Evolutionary conservation across 208 protist species (phyloP), one percentile per base, ranked within the genome.

Genomic region (Acanthamoeba castellanii): DNA sequence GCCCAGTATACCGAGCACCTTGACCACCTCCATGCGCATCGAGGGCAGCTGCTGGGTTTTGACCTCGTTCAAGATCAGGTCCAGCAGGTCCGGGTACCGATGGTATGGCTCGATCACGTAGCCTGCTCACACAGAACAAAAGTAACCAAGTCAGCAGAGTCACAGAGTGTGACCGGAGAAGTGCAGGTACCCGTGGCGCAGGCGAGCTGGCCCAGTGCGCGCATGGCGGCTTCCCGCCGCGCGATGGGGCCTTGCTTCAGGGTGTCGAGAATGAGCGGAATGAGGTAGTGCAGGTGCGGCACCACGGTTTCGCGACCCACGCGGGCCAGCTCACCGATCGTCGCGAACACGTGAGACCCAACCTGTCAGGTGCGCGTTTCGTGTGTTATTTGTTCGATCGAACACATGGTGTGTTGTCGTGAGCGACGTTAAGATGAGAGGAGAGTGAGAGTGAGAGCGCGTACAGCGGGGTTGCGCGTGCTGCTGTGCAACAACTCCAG

Each of bases 1-100:
- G 64, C 98, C 98, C 1, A 99, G 45, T 34, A 99, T 98, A 92
- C 98, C 98, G 3, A 99, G 59, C 16, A 98, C 97, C 89, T 98
- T 97, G 2, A 99, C 94, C 25, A 98, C 95, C 92, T 99, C 98
- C 70, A 74, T 88, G 34, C 98, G 93, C 8, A 98, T 97, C 7
- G 74, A 57, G 25, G 57, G 45, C 27, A 34, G 74, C 72, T 96
- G 87, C 91, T 98, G 98, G 11, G 96, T 94, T 64, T 98, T 96
- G 6, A 99, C 92, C 6, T 94, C 87, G 50, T 95, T 87, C 1
- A 99, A 74, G 5, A 99, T 55, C 13, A 97, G 92, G 30, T 95
- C 85, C 32, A 99, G 78, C 37, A 99, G 96, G 32, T 93, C 91
- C 32, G 97, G 97, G 93, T 98, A 98, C 4, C 96, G 88, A 2